Percentiles rank a stretch among this genome's conserved stretches.
Conservation (phyloP, 345 rosid genomes). For the Ceriops decandra region DNA sequence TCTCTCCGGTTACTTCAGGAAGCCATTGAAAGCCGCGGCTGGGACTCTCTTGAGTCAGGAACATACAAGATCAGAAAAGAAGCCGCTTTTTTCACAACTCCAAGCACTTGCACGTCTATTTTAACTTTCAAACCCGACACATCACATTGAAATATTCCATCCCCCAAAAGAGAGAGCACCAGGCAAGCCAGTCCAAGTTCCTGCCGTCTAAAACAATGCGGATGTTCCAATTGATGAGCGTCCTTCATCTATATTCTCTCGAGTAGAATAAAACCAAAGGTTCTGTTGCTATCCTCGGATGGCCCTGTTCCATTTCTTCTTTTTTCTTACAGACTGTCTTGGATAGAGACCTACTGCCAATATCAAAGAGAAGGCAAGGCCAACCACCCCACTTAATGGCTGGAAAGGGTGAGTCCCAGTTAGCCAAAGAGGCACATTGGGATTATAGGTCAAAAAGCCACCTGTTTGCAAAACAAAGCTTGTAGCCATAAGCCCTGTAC, state of each 20-base stretch:
- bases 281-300: slow-evolving; percentile 6
- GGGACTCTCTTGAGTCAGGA: no score
- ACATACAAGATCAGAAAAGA: no score
- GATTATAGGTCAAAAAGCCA: slow-evolving; percentile 47
- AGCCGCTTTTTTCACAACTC: no score
- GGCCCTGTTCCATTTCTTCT: slow-evolving; percentile 8
- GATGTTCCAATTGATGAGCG: not conserved
- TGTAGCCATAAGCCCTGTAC: slow-evolving; percentile 60
- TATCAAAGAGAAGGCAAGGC: slow-evolving; percentile 47
- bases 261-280: not conserved
- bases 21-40: no score
- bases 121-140: no score
- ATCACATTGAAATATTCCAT: no score
- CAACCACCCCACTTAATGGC: slow-evolving; percentile 79
- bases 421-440: slow-evolving; percentile 53
- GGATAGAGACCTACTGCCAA: slow-evolving; percentile 63
- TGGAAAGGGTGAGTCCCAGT: slow-evolving; percentile 61
- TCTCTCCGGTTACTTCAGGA: not conserved
- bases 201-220: not conserved
- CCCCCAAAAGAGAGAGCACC: not conserved
- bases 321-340: slow-evolving; percentile 29
- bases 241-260: not conserved
- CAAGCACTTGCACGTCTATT: no score
- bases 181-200: not conserved
- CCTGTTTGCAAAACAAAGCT: slow-evolving; percentile 62